Base-by-base conservation (phyloP, 2,329 filamentous ascomycete genomes). In the Cryphonectria carpinicola region DNA sequence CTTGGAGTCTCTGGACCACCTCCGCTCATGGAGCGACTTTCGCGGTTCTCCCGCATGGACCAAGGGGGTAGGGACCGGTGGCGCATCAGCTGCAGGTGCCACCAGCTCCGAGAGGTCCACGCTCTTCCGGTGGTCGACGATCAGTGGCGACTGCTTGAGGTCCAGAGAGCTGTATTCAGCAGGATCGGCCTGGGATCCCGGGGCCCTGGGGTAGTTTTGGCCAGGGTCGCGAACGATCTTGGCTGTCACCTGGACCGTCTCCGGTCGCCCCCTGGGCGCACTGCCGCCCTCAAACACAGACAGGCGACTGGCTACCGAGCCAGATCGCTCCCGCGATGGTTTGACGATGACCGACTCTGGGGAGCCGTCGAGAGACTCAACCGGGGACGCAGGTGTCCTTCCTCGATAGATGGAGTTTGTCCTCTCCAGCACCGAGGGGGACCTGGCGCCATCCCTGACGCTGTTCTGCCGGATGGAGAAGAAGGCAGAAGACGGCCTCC, bases 191-290 rank as follows among this genome's bases (percentile, higher is more conserved):
- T 79, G 80, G 2, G 79, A 75, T 25, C 87, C 85, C 1, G 82
- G 76, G 28, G 78, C 78, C 70, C 79, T 81, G 6, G 81, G 79
- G 58, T 82, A 81, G 28, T 78, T 79, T 46, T 87, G 83, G 28
- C 78, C 79, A 14, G 86, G 83, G 74, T 92, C 92, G 64, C 93
- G 89, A 52, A 97, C 84, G 73, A 97, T 97, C 66, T 91, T 89
- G 65, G 95, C 93, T 25, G 92, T 96, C 14, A 97, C 94, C 62
- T 94, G 95, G n/a, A 97, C 89, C 0, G 93, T 95, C 76, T 95
- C 93, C 6, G 90, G 87, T 1, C 84, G 83, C 7, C 85, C 84
- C 22, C 83, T 81, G n/a, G 82, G 78, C 8, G 79, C 74, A 67
- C 77, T 80, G n/a, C 79, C 77, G 63, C 80, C 78, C 74, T 90